These are phyloP conservation scores for Botryotinia convoluta DNA, from an alignment of 2,329 filamentous ascomycete species.

Conservation along the genomic window DNA sequence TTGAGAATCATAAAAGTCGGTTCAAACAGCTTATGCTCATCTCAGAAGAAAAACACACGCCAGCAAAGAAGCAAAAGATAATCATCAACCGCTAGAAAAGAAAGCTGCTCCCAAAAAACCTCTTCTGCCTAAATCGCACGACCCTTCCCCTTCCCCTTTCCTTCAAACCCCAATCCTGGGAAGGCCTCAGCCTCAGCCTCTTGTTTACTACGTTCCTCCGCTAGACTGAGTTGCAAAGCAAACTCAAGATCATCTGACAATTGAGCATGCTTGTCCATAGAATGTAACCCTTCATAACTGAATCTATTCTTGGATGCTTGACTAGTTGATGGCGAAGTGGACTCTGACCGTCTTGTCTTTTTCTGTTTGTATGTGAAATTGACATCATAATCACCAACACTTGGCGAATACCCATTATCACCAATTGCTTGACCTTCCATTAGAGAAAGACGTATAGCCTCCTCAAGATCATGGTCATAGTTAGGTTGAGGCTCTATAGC, in stretches of 20 bases:
- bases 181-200: constrained; percentile 9
- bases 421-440: constrained; percentile 53
- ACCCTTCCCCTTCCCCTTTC: constrained; percentile 17
- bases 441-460: constrained; percentile 60
- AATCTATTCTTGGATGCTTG: constrained; percentile 32
- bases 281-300: neutral
- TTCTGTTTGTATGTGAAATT: constrained; percentile 49
- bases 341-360: constrained; percentile 43
- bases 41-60: neutral
- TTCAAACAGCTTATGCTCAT: neutral
- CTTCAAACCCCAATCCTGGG: neutral
- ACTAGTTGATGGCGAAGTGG: constrained; percentile 41
- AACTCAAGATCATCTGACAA: constrained; percentile 55
- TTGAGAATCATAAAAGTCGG: neutral
- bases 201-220: constrained; percentile 47
- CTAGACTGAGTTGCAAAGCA: constrained; percentile 58
- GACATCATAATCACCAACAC: constrained; percentile 50
- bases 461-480: constrained; percentile 60
- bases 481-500: constrained; percentile 43
- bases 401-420: constrained; percentile 43
- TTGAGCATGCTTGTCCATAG: neutral
- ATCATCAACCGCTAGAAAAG: neutral
- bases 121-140: constrained; percentile 3
- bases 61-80: neutral
- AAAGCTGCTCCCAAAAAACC: neutral